Evolutionary conservation across 495 filamentous ascomycete species (phyloP), one percentile per base, ranked within the genome.

Genomic region (Aspergillus saccharolyticus): DNA sequence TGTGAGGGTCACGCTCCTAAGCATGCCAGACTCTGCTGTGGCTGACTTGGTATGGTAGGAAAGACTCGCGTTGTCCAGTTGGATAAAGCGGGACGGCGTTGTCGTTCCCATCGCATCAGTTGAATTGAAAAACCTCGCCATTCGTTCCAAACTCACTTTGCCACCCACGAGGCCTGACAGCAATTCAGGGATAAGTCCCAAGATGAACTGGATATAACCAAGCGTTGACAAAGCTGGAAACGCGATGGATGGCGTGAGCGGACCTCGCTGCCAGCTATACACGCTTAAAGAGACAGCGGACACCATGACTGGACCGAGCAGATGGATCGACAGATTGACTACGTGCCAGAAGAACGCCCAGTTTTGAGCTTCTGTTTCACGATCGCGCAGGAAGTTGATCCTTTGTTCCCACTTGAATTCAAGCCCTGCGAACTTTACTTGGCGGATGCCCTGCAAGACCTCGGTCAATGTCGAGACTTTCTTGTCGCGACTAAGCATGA

Each of bases 361-460:
- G 77, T 85, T 83, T 33, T 85, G 75, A n/a, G 76, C 78, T 10
- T 55, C 56, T 0, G 89, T 74, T 63, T 90, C 88, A 28, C 76
- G 72, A 21, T 80, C 78, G 60, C 88, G 75, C 20, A 83, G 76
- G 3, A 67, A 71, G 17, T 74, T 66, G 46, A 91, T 87, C 57
- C 82, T 85, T n/a, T 70, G 69, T 68, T 89, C 79, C 88, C 88
- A 91, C 58, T 84, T 79, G 10, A 66, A 63, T 63, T 91, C 88
- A 14, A 86, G 70, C n/a, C 86, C 88, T 3, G 86, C 85, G 61
- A 89, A 88, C 62, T 91, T 91, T 62, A 91, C 89, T 65, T 90
- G 86, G 12, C 88, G 78, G 48, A 91, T 89, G 46, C 83, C 88
- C 60, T 85, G 80, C 4, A 91, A 66, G 4, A 85, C 86, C 68